These are phyloP conservation scores for Coccomyxa sp. DNA, from an alignment of 139 green algal genomes.

Conservation along the genomic window DNA sequence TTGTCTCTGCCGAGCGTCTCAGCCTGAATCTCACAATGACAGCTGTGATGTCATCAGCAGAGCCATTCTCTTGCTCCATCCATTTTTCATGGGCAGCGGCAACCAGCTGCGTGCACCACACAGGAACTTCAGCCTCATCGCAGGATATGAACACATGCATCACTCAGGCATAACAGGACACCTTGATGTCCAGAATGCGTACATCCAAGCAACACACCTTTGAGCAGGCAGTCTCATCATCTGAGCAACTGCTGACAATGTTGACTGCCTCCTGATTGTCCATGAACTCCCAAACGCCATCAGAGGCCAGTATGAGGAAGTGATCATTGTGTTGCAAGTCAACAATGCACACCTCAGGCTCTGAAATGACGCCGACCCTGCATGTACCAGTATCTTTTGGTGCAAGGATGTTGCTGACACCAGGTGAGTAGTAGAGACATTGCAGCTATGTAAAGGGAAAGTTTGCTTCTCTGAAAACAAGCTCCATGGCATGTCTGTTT, in stretches of 20 bases:
- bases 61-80: slow-evolving; percentile 75
- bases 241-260: slow-evolving; percentile 47
- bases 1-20: no score
- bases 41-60: slow-evolving; percentile 87
- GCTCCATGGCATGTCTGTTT: background rate
- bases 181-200: background rate
- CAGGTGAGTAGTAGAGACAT: background rate
- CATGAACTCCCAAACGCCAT: slow-evolving; percentile 95
- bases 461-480: background rate
- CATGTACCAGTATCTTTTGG: background rate
- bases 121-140: no score
- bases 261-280: slow-evolving; percentile 81
- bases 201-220: background rate
- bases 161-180: background rate
- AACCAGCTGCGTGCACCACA: slow-evolving; percentile 56
- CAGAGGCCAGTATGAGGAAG: slow-evolving; percentile 85
- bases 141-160: no score
- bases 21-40: slow-evolving; percentile 24
- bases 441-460: background rate
- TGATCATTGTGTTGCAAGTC: slow-evolving; percentile 64
- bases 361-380: slow-evolving; percentile 73
- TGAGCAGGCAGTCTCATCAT: slow-evolving; percentile 33
- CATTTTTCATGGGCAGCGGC: slow-evolving; percentile 70
- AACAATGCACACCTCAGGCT: slow-evolving; percentile 58
- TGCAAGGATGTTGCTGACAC: background rate